phyloP scores from a whole-genome alignment of 345 rosid species.

The Gossypium raimondii region DNA sequence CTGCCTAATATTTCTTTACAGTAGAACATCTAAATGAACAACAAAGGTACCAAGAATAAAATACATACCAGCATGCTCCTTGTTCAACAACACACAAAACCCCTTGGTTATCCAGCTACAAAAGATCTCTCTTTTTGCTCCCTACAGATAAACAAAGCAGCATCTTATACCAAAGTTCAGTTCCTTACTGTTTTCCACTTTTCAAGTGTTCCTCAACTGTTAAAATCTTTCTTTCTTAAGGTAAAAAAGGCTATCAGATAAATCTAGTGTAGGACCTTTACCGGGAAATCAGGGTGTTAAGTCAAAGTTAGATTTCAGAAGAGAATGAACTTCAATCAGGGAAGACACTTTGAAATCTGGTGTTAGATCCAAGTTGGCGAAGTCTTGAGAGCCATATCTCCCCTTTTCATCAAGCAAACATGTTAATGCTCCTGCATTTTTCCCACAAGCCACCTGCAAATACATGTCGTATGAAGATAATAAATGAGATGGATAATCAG shows the following conservation, averaged over 20 bases:
- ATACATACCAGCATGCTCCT: not conserved
- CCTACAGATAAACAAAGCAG: not conserved
- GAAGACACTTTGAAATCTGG: slow-evolving; percentile 85
- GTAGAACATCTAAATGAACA: not conserved
- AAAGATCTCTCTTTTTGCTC: not conserved
- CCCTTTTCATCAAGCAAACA: slow-evolving; percentile 87
- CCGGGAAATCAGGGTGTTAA: slow-evolving; percentile 39
- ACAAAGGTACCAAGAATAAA: not conserved
- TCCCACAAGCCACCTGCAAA: slow-evolving; percentile 80
- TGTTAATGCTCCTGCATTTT: slow-evolving; percentile 78
- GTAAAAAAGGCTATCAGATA: not conserved
- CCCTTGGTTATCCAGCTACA: not conserved
- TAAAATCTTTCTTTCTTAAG: not conserved
- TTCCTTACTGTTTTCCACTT: not conserved
- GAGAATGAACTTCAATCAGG: slow-evolving; percentile 46
- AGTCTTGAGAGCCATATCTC: slow-evolving; percentile 53
- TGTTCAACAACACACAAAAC: not conserved
- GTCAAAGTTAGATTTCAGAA: slow-evolving; percentile 65
- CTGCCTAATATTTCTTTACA: not conserved
- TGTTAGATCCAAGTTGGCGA: slow-evolving; percentile 36
- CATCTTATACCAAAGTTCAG: not conserved
- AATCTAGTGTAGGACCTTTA: not conserved
- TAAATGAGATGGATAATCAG: not conserved
- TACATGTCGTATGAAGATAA: slow-evolving; percentile 3
- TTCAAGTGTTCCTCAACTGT: not conserved